A percentile compares a stretch with the other conserved stretches of the same genome.
Conservation (phyloP, 225 moss, liverwort and hornwort species). For the Ulota crispa region DNA sequence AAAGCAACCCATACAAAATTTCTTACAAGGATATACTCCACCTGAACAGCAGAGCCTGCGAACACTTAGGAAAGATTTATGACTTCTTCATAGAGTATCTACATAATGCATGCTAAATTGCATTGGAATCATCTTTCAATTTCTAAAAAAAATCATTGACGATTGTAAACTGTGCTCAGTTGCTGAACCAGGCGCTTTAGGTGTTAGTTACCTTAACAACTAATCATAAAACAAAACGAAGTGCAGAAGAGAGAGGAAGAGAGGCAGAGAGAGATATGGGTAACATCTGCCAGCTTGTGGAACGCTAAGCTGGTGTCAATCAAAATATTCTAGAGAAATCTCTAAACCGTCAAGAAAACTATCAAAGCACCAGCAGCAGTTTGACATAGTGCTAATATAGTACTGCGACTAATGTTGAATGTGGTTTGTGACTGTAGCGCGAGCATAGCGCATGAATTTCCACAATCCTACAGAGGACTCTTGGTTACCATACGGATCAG, state of each 20-base stretch:
- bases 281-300: not conserved
- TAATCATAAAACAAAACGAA: not conserved
- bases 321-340: not conserved
- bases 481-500: constrained; percentile 53
- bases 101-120: not conserved
- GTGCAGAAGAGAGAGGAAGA: not conserved
- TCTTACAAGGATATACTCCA: not conserved
- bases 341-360: not conserved
- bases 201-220: not conserved
- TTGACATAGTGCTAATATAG: not conserved
- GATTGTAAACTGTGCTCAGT: not conserved
- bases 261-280: not conserved
- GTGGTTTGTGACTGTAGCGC: constrained; percentile 36
- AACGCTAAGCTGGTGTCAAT: not conserved
- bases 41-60: not conserved
- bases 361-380: not conserved
- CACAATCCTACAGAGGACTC: constrained; percentile 58
- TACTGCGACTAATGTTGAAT: constrained; percentile 14
- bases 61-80: too few species aligned
- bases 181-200: too few species aligned
- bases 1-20: not conserved
- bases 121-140: not conserved
- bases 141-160: not conserved
- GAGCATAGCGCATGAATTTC: constrained; percentile 53
- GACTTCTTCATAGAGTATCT: not conserved